Evolutionary conservation across 2,329 filamentous ascomycete species (phyloP).

Genomic region (Pezicula carpinea): DNA sequence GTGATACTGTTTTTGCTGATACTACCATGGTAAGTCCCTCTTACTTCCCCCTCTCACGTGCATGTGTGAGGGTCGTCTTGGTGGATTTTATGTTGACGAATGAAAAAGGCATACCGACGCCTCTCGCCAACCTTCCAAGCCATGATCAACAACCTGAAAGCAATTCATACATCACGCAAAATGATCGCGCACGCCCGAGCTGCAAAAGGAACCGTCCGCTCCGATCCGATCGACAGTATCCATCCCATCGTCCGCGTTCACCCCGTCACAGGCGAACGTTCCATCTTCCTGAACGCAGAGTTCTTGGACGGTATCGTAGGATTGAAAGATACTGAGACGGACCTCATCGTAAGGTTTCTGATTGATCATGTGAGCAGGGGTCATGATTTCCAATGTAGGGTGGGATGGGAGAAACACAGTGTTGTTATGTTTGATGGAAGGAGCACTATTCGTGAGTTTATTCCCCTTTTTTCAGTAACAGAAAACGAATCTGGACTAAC

Average conservation of each 20-base stretch:
- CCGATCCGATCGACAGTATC: conserved; percentile 56
- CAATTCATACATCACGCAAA: conserved; percentile 56
- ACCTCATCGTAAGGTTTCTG: conserved; percentile 60
- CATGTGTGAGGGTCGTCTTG: too few relatives aligned
- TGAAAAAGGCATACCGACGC: conserved; percentile 49
- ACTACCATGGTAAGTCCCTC: conserved; percentile 42
- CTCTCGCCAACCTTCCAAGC: conserved; percentile 29
- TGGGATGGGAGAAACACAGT: conserved; percentile 55
- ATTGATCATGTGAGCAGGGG: conserved; percentile 63
- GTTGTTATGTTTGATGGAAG: conserved; percentile 48
- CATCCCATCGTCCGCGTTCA: conserved; percentile 68
- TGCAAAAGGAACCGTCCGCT: conserved; percentile 57
- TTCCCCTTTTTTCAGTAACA: neutral
- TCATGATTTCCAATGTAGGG: conserved; percentile 66
- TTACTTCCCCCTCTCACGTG: too few relatives aligned
- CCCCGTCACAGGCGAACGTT: conserved; percentile 69
- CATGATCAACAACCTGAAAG: conserved; percentile 53
- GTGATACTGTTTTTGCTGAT: conserved; percentile 68
- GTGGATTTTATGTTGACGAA: neutral
- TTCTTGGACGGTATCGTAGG: conserved; percentile 66
- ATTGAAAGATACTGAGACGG: conserved; percentile 63
- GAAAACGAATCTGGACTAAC: neutral
- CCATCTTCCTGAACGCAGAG: conserved; percentile 64
- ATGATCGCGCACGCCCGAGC: conserved; percentile 49
- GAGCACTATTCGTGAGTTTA: conserved; percentile 37